Evolutionary conservation across 257 asterid genomes (phyloP), one percentile per base, ranked within the genome.

Genomic region (Petunia axillaris): DNA sequence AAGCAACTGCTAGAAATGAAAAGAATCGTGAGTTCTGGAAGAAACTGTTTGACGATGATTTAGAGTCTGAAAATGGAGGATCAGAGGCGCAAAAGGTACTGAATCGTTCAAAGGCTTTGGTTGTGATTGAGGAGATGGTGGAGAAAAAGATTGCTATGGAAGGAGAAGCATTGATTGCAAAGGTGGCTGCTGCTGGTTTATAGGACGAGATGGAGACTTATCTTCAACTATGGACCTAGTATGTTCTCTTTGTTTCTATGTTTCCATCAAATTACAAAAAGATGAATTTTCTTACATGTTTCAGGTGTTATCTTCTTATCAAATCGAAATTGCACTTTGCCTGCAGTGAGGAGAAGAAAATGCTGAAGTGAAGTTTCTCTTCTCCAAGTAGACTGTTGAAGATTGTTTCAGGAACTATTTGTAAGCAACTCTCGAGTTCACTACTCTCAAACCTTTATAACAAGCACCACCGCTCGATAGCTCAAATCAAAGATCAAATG

Each of bases 11-110:
- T 14, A 81, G 77, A 75, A 52, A 64, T 85, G 75, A 16, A 46
- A 87, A 80, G 50, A 79, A 81, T 65, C 64, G 67, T 39, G 82
- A 52, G 41, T 80, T 77, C 57, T 84, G 89, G 93, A 82, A 76
- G 74, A 77, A 81, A 11, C 41, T 87, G 58, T 16, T 84, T 52
- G 87, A 84, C 76, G 83, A 83, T 59, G 86, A 75, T 39, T 81
- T 82, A 14, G 84, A 81, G 75, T 39, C 16, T 2, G 46, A 77
- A 59, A 65, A 75, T 73, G 85, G 37, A 78, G 79, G 65, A 76
- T 48, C 77, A 39, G 87, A 63, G 7, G 6, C 16, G 65, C 83
- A 75, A 54, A 43, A 66, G 60, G 79, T 60, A 25, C 43, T 77
- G 64, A 13, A 59, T 10, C 60, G 78, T 38, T 77, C 64, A 53